These are phyloP conservation scores for Phytopythium helicoides DNA, from an alignment of 352 stramenopile species.

Conservation along the genomic window DNA sequence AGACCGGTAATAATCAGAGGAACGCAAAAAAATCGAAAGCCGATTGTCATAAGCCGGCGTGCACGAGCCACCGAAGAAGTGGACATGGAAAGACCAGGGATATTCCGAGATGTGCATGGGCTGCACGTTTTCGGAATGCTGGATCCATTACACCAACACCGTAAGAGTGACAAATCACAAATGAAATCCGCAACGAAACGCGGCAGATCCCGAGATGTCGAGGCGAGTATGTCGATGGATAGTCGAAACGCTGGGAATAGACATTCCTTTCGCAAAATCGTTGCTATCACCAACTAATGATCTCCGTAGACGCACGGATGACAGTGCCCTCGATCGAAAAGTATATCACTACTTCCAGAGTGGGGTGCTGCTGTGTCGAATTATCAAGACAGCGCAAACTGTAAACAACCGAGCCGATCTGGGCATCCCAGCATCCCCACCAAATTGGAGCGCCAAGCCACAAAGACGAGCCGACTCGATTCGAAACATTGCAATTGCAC, in stretches of 20 bases:
- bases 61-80: too few relatives aligned
- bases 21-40: too few relatives aligned
- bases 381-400: conserved; percentile 18
- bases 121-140: conserved; percentile 40
- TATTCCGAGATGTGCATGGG: conserved; percentile 6
- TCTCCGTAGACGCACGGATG: too few relatives aligned
- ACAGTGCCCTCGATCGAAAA: too few relatives aligned
- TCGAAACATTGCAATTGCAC: conserved; percentile 14
- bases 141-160: conserved; percentile 18
- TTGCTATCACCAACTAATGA: background rate
- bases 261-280: background rate
- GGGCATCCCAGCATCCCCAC: too few relatives aligned
- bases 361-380: conserved; percentile 34
- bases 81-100: too few relatives aligned
- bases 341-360: conserved; percentile 16
- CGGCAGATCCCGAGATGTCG: background rate
- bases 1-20: too few relatives aligned
- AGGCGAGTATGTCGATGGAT: conserved; percentile 2
- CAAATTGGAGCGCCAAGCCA: conserved; percentile 3
- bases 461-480: conserved; percentile 9
- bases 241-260: conserved; percentile 14
- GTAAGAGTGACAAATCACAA: background rate
- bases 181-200: background rate
- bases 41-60: too few relatives aligned
- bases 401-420: background rate